These are phyloP conservation scores for Globisporangium emineosum DNA, from an alignment of 352 stramenopile genomes.

Conservation along the genomic window DNA sequence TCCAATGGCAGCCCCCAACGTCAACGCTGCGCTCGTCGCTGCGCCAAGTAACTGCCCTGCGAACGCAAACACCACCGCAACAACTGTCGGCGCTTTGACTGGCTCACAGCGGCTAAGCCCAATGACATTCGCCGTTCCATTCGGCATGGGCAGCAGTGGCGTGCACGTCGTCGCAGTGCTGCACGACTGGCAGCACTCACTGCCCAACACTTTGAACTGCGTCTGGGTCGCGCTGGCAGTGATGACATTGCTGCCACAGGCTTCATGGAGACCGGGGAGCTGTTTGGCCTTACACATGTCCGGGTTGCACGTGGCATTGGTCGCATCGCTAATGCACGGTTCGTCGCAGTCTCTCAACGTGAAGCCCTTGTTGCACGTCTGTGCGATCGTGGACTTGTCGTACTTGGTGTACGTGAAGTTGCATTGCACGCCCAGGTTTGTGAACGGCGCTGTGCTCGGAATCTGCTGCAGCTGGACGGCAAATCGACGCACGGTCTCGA, in stretches of 20 bases:
- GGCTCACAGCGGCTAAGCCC: constrained; percentile 11
- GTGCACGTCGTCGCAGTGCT: background rate
- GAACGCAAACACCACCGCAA: background rate
- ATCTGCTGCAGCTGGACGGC: constrained; percentile 11
- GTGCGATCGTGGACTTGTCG: constrained; percentile 11
- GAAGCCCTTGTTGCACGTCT: constrained; percentile 20
- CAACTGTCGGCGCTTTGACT: background rate
- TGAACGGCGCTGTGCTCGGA: constrained; percentile 13
- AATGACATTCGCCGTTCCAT: background rate
- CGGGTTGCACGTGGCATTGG: constrained; percentile 1
- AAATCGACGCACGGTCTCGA: constrained; percentile 11
- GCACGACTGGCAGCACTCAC: constrained; percentile 15
- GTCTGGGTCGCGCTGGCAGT: constrained; percentile 2
- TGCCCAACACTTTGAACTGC: background rate
- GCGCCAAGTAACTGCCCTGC: background rate
- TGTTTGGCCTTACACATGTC: background rate
- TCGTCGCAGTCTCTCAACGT: constrained; percentile 24
- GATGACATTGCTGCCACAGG: constrained; percentile 7
- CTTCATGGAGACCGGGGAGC: constrained; percentile 2
- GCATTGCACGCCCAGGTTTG: constrained; percentile 16
- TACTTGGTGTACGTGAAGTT: constrained; percentile 20
- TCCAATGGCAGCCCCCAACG: background rate
- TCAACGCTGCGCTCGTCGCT: background rate
- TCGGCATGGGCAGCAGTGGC: background rate
- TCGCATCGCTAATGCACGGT: constrained; percentile 16